phyloP scores from a whole-genome alignment of 108 stramenopile species.

The Stephanodiscus minutulus region DNA sequence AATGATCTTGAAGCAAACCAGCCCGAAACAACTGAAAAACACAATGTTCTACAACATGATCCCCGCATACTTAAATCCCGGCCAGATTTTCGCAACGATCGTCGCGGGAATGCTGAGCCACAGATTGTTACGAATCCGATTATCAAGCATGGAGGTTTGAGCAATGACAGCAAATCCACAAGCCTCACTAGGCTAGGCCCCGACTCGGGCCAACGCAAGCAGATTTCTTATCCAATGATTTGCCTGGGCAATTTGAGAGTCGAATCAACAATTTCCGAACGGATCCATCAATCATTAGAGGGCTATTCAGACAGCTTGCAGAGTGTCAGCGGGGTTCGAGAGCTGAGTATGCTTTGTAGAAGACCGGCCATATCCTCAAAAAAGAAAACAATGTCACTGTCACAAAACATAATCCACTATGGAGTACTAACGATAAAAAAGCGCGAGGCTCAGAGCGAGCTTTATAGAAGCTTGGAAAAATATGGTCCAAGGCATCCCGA shows the following conservation, averaged over 20 bases:
- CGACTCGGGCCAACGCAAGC: constrained; percentile 4
- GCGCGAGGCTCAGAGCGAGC: constrained; percentile 36
- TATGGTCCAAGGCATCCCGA: constrained; percentile 41
- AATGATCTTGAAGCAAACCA: constrained; percentile 2
- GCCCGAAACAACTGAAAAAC: neutral
- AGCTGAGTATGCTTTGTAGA: constrained; percentile 22
- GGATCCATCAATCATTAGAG: constrained; percentile 31
- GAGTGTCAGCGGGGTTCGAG: constrained; percentile 13
- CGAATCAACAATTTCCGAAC: constrained; percentile 30
- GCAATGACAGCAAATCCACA: neutral
- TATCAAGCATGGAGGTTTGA: neutral
- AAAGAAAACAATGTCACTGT: constrained; percentile 26
- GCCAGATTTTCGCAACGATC: neutral
- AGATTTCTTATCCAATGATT: constrained; percentile 40
- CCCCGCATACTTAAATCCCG: neutral
- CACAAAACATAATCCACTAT: constrained; percentile 34
- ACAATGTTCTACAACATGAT: neutral
- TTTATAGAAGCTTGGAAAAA: constrained; percentile 26
- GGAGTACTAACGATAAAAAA: constrained; percentile 28
- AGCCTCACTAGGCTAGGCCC: neutral
- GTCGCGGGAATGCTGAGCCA: neutral
- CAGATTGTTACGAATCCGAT: neutral
- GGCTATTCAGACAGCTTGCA: constrained; percentile 17
- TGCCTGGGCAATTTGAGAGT: constrained; percentile 36
- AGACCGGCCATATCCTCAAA: constrained; percentile 3